Conservation (phyloP, 176 grass and related monocot species). For the Guadua angustifolia region DNA sequence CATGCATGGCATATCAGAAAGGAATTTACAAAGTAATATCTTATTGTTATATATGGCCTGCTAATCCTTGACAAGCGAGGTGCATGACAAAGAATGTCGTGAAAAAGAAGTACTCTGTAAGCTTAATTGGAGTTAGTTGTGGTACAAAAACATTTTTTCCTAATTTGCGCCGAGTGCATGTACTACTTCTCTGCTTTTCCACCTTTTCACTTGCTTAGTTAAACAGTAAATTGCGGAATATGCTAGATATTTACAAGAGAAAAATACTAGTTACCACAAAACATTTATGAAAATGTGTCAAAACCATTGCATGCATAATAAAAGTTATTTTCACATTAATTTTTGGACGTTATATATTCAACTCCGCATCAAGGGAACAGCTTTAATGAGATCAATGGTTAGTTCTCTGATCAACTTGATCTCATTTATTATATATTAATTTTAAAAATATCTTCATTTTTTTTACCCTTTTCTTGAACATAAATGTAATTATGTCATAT, state of each 20-base stretch:
- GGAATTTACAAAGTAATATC: conserved; percentile 23
- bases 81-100: conserved; percentile 51
- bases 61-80: conserved; percentile 1
- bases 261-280: neutral
- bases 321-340: neutral
- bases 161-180: neutral
- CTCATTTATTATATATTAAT: neutral
- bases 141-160: neutral
- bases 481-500: neutral
- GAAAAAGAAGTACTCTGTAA: neutral
- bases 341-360: neutral
- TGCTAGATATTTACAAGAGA: neutral
- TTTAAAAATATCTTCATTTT: neutral
- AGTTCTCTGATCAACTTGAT: neutral
- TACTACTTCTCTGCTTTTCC: neutral
- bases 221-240: neutral
- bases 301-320: neutral
- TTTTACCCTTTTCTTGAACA: neutral
- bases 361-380: neutral
- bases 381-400: neutral
- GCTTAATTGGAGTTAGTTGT: neutral
- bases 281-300: neutral
- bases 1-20: neutral
- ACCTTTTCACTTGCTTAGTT: neutral
- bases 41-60: neutral